phyloP scores from a whole-genome alignment of 495 filamentous ascomycete species.

The Xylaria sp. region DNA sequence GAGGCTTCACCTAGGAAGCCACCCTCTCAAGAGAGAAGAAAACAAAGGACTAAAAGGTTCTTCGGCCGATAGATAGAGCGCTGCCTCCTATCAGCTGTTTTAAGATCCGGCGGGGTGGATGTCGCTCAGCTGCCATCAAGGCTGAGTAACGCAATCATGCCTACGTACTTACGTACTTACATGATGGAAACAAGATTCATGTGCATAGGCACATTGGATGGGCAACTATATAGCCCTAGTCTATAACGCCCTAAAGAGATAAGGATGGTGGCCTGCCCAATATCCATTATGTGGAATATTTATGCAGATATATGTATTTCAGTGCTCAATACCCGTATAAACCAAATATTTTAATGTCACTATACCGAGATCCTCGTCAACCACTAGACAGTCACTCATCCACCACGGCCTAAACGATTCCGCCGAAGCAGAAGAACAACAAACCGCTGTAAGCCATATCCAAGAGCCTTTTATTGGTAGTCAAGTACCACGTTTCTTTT shows the following conservation, averaged over 20 bases:
- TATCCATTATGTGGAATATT: too few species aligned
- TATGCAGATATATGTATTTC: background rate
- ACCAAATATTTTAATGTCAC: background rate
- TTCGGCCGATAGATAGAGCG: slow-evolving; percentile 10
- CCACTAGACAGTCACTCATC: background rate
- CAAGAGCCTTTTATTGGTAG: background rate
- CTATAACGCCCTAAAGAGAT: too few species aligned
- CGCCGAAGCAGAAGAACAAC: background rate
- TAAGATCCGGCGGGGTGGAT: background rate
- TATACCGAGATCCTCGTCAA: background rate
- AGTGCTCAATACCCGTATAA: background rate
- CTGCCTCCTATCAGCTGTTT: background rate
- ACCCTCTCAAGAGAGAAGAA: background rate
- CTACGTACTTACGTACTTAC: background rate
- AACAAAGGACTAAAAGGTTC: background rate
- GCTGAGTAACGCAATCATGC: too few species aligned
- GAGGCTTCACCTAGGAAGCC: background rate
- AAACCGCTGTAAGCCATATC: background rate
- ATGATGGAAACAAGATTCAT: background rate
- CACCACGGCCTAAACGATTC: background rate
- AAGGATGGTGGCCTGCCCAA: too few species aligned
- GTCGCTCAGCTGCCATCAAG: background rate
- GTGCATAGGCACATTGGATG: background rate
- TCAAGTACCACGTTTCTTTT: background rate
- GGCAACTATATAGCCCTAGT: background rate